Evolutionary conservation across 352 stramenopile species (phyloP).

Genomic region (Plasmopara muralis): DNA sequence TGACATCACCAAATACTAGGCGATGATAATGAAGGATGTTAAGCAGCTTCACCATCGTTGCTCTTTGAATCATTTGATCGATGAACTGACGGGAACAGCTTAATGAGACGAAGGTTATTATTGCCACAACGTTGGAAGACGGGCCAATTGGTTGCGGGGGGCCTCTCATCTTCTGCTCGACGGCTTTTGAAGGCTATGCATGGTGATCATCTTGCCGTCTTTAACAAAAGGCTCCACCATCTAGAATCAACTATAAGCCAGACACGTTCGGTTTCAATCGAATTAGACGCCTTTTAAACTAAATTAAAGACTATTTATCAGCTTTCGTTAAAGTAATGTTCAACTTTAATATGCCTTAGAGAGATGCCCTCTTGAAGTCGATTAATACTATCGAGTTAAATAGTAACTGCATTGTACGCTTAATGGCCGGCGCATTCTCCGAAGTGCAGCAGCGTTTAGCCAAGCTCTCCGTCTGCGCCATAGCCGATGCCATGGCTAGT

Average conservation of each 20-base stretch:
- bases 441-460: constrained; percentile 53
- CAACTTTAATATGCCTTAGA: too few relatives aligned
- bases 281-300: too few relatives aligned
- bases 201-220: not conserved
- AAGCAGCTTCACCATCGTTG: not conserved
- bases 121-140: not conserved
- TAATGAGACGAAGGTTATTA: not conserved
- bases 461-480: constrained; percentile 75
- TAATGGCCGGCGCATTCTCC: not conserved
- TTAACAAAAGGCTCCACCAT: not conserved
- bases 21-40: not conserved
- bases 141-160: not conserved
- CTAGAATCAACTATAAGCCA: not conserved
- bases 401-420: too few relatives aligned
- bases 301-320: too few relatives aligned
- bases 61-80: not conserved
- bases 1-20: not conserved
- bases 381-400: too few relatives aligned
- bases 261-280: too few relatives aligned
- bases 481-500: constrained; percentile 69
- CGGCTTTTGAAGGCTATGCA: constrained; percentile 5
- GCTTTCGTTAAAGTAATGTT: too few relatives aligned
- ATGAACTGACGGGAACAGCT: not conserved
- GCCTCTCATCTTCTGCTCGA: not conserved
- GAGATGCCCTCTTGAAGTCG: too few relatives aligned